phyloP scores from a whole-genome alignment of 306 rosid genomes.

The Cicer pinnatifidum region DNA sequence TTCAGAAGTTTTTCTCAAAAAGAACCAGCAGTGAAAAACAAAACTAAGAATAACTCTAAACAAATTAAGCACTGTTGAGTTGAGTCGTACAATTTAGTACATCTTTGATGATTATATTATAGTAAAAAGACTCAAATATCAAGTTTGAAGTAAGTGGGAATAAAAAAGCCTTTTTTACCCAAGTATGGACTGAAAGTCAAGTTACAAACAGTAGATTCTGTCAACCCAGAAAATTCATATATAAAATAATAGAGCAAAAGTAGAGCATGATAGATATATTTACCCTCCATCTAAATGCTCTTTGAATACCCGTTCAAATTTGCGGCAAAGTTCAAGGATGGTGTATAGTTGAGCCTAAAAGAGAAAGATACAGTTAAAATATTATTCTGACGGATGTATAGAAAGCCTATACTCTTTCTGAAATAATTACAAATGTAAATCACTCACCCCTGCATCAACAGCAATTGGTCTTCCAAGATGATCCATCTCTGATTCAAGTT shows the following conservation, averaged over 20 bases:
- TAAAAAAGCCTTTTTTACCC: background rate
- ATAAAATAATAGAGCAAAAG: slow-evolving; percentile 22
- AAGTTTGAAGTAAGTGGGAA: background rate
- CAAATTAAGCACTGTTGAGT: background rate
- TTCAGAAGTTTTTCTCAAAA: slow-evolving; percentile 6
- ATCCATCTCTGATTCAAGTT: slow-evolving; percentile 95
- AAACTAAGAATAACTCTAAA: slow-evolving; percentile 12
- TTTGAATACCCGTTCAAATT: slow-evolving; percentile 92
- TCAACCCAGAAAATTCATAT: slow-evolving; percentile 31
- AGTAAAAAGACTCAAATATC: background rate
- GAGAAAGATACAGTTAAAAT: slow-evolving; percentile 27
- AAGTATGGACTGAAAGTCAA: slow-evolving; percentile 9
- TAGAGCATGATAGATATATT: slow-evolving; percentile 35
- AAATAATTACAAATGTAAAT: slow-evolving; percentile 31
- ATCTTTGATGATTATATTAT: background rate
- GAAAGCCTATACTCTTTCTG: slow-evolving; percentile 9
- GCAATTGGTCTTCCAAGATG: slow-evolving; percentile 93
- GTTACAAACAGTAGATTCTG: slow-evolving; percentile 10
- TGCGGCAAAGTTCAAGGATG: slow-evolving; percentile 93
- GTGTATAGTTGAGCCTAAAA: slow-evolving; percentile 89
- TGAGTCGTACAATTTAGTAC: slow-evolving; percentile 9
- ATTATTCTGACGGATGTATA: slow-evolving; percentile 24
- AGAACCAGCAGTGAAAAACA: slow-evolving; percentile 20
- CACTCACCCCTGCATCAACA: slow-evolving; percentile 93
- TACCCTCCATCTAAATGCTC: slow-evolving; percentile 99